Evolutionary conservation across 768 basidiomycete species (phyloP).

Genomic region (Boletus barrowsii): DNA sequence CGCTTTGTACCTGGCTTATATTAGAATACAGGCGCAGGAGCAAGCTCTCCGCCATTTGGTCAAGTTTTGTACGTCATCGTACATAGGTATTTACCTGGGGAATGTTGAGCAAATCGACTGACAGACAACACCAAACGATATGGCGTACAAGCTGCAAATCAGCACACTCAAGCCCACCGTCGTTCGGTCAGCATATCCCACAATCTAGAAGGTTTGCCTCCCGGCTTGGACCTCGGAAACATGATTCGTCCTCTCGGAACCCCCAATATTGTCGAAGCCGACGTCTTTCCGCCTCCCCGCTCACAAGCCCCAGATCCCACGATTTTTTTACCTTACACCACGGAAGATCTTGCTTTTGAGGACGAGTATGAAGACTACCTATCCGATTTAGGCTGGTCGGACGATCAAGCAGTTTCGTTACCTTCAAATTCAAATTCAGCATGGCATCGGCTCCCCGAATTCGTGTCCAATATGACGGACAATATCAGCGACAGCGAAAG

Average conservation of each 20-base stretch:
- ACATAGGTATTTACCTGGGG: neutral
- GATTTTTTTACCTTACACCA: conserved; percentile 85
- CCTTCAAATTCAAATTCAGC: conserved; percentile 46
- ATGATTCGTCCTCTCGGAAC: conserved; percentile 75
- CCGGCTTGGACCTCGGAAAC: conserved; percentile 70
- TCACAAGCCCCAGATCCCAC: conserved; percentile 81
- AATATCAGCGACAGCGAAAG: conserved; percentile 94
- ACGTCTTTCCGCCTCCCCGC: conserved; percentile 93
- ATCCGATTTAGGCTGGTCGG: conserved; percentile 78
- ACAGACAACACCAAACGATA: conserved; percentile 91
- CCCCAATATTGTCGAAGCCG: conserved; percentile 75
- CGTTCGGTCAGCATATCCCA: conserved; percentile 83
- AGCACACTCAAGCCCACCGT: conserved; percentile 61
- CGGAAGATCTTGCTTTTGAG: conserved; percentile 92
- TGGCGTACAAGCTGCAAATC: conserved; percentile 52
- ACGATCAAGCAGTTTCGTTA: conserved; percentile 46
- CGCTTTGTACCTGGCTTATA: conserved; percentile 8
- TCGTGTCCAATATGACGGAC: conserved; percentile 79
- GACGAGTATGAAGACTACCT: conserved; percentile 97
- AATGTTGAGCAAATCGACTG: conserved; percentile 8
- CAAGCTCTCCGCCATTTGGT: conserved; percentile 90
- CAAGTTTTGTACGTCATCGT: conserved; percentile 76
- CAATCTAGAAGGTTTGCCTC: conserved; percentile 71
- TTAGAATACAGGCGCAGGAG: conserved; percentile 74
- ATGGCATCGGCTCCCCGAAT: conserved; percentile 81